A percentile compares a stretch with the other conserved stretches of the same genome.
phyloP scores from a whole-genome alignment of 2,329 filamentous ascomycete species.

The Cryphonectria carpinicola region DNA sequence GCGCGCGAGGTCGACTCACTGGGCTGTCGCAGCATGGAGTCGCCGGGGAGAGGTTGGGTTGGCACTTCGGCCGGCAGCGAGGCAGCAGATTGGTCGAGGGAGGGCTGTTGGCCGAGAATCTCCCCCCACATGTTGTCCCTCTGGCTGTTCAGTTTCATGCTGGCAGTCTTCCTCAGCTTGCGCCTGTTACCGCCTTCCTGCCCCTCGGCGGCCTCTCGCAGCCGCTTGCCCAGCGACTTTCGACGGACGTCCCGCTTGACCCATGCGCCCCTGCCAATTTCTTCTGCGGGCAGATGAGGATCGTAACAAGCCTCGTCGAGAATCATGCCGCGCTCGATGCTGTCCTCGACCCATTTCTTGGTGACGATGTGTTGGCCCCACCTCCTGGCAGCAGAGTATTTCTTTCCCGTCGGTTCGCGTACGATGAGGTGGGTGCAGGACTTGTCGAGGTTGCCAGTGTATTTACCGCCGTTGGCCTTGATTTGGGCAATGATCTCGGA shows the following conservation, averaged over 20 bases:
- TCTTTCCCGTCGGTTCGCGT: constrained; percentile 77
- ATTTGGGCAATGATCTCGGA: constrained; percentile 71
- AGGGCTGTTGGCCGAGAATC: constrained; percentile 64
- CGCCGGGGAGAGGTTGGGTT: constrained; percentile 21
- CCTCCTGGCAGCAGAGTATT: constrained; percentile 83
- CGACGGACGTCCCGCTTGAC: constrained; percentile 55
- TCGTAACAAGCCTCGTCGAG: constrained; percentile 87
- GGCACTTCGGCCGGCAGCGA: constrained; percentile 24
- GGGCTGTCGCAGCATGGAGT: constrained; percentile 18
- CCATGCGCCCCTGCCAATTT: constrained; percentile 81
- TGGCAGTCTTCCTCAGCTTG: constrained; percentile 86
- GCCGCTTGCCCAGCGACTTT: constrained; percentile 61
- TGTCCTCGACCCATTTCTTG: constrained; percentile 83
- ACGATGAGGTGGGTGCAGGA: constrained; percentile 87
- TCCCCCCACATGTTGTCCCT: constrained; percentile 88
- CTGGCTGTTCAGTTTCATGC: constrained; percentile 79
- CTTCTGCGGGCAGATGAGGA: constrained; percentile 67
- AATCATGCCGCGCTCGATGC: constrained; percentile 83
- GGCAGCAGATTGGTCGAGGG: constrained; percentile 36
- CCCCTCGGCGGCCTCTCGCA: constrained; percentile 52
- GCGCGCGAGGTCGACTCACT: constrained; percentile 9
- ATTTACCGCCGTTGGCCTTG: constrained; percentile 74
- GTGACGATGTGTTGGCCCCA: constrained; percentile 84
- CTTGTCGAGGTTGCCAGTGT: constrained; percentile 85
- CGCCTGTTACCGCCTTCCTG: constrained; percentile 63